phyloP scores from a whole-genome alignment of 345 rosid genomes.

The Corymbia maculata region DNA sequence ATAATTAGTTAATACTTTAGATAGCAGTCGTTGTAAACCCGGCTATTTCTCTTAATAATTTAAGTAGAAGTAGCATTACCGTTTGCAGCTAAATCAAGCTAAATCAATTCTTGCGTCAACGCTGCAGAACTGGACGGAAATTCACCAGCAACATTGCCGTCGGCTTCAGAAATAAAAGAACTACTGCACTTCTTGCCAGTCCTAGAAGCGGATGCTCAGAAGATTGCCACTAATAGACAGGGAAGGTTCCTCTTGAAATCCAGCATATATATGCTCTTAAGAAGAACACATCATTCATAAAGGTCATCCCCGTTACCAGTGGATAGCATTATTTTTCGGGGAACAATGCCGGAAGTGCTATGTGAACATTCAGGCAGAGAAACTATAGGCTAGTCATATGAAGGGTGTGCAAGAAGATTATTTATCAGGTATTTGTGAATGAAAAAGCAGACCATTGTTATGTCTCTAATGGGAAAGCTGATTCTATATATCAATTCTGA shows the following conservation, averaged over 20 bases:
- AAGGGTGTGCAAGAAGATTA: background rate
- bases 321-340: background rate
- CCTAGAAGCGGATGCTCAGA: background rate
- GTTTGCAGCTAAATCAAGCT: background rate
- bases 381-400: background rate
- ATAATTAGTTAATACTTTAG: background rate
- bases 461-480: background rate
- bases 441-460: background rate
- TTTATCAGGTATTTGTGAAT: background rate
- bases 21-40: too few relatives aligned
- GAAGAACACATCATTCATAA: background rate
- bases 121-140: background rate
- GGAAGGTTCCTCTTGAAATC: background rate
- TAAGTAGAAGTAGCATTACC: slow-evolving; percentile 35
- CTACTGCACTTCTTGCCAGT: background rate
- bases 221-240: background rate
- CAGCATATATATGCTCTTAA: background rate
- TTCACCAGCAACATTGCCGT: background rate
- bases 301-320: background rate
- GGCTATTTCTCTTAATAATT: slow-evolving; percentile 16
- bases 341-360: background rate
- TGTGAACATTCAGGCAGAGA: background rate
- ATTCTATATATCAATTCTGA: background rate
- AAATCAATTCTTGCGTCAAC: background rate
- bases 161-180: background rate